A percentile compares a stretch with the other conserved stretches of the same genome.
Evolutionary conservation across 1,284 basidiomycete genomes (phyloP).

Genomic region (Schizophyllum commune): DNA sequence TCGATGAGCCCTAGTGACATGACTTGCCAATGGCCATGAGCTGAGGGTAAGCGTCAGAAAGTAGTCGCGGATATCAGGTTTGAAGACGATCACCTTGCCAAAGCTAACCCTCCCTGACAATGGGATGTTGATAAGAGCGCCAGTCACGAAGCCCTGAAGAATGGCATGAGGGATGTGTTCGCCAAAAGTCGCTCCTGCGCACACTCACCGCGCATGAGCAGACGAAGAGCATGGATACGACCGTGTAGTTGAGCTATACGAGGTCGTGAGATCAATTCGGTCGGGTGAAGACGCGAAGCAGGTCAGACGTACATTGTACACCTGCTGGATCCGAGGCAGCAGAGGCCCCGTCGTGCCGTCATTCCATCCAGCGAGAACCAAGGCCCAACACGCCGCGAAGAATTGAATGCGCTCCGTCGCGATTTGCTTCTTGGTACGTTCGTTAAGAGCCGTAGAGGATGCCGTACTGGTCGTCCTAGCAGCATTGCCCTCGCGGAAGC

Average conservation of each 20-base stretch:
- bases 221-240: constrained; percentile 51
- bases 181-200: not conserved
- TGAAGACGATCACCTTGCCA: constrained; percentile 30
- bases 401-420: not conserved
- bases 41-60: not conserved
- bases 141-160: constrained; percentile 30
- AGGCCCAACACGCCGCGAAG: not conserved
- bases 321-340: constrained; percentile 9
- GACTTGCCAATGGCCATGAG: constrained; percentile 4
- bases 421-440: not conserved
- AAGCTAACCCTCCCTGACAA: constrained; percentile 43
- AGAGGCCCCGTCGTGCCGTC: constrained; percentile 12
- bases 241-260: constrained; percentile 27
- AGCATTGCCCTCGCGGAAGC: no score
- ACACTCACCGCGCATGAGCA: constrained; percentile 27
- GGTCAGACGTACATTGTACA: not conserved
- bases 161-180: not conserved
- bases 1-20: not conserved
- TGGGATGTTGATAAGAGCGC: constrained; percentile 37
- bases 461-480: no score
- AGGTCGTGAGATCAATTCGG: not conserved
- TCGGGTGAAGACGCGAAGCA: not conserved
- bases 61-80: not conserved
- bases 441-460: no score
- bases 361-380: constrained; percentile 3